Evolutionary conservation across 768 basidiomycete genomes (phyloP), one percentile per base, ranked within the genome.

Genomic region (Auricularia cornea): DNA sequence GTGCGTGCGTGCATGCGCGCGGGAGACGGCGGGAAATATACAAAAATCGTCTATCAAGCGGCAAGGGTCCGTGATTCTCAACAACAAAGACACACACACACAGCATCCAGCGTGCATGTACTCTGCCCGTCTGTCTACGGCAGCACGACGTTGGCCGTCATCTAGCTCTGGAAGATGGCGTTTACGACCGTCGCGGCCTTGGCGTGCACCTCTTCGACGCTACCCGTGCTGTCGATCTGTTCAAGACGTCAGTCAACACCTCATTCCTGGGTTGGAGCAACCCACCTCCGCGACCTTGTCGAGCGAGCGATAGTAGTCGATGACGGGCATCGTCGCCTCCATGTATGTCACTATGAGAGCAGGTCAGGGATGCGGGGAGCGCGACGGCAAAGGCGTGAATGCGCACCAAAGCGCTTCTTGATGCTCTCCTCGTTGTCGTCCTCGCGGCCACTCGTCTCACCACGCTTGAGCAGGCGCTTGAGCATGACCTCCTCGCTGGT

Each of bases 341-440:
- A 88, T 80, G 76, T 98, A 96, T 1, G 94, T 95, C 33, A 78
- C 94, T 90, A 62, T 11, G 44, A 51, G 30, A 56, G 48, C 1
- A 51, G 33, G 18, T 48, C 14, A 2, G 14, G 31, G 23, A 2
- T 12, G 4, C 18, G 44, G 33, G 44, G 56, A 44, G 26, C 30
- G 33, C 41, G 20, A 16, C 20, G 12, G 30, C 33, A 63, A 20
- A 48, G 18, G 52, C 44, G 29, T 18, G 14, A 33, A 16, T 23
- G 80, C 88, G 23, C 72, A 90, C 94, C 79, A 79, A 98, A 98
- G n/a, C 97, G 90, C 76, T 98, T 99, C 77, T 84, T 89, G 76
- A 99, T 96, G 72, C 87, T 93, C 74, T 96, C 93, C 14, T 78
- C 79, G 72, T 99, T 99, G 73, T 99, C 97, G 70, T 99, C 97